phyloP scores from a whole-genome alignment of 768 basidiomycete genomes.

The Punctularia strigosozonata region DNA sequence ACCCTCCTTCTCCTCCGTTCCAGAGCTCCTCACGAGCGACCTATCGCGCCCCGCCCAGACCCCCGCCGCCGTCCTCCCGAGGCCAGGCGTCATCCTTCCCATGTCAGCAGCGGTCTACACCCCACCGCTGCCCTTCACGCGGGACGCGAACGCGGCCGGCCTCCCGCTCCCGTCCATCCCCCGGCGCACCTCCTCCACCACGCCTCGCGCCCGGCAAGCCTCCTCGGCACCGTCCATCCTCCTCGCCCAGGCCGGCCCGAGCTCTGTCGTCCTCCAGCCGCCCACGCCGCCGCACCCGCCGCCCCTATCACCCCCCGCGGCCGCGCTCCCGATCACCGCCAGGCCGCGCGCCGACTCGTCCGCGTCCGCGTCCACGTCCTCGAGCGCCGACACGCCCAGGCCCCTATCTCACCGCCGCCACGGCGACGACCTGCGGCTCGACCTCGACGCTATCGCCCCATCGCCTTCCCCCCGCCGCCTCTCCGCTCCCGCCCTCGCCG shows the following conservation, averaged over 20 bases:
- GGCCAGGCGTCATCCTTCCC: slow-evolving; percentile 3
- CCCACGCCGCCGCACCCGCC: too few species aligned
- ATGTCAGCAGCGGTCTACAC: slow-evolving; percentile 7
- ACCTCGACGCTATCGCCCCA: too few species aligned
- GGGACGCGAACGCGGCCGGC: slow-evolving; percentile 40
- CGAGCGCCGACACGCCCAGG: slow-evolving; percentile 1
- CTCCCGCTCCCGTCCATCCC: slow-evolving; percentile 55
- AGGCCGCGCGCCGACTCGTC: neutral
- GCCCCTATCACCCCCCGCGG: slow-evolving; percentile 4
- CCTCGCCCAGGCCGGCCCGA: too few species aligned
- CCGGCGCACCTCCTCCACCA: slow-evolving; percentile 27
- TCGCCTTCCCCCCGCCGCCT: too few species aligned
- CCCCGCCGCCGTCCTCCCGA: neutral
- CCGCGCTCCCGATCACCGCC: slow-evolving; percentile 4
- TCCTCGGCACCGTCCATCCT: slow-evolving; percentile 9
- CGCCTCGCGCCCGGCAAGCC: slow-evolving; percentile 11
- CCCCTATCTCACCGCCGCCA: neutral
- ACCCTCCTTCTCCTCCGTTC: too few species aligned
- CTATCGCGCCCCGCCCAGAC: neutral
- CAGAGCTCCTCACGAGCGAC: too few species aligned
- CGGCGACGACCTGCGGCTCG: neutral
- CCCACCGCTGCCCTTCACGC: slow-evolving; percentile 12
- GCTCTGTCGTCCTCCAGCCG: neutral
- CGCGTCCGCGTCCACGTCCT: slow-evolving; percentile 7
- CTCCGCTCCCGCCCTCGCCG: slow-evolving; percentile 1